Conservation (phyloP, 2,329 filamentous ascomycete genomes). For the Sporothrix pallida region DNA sequence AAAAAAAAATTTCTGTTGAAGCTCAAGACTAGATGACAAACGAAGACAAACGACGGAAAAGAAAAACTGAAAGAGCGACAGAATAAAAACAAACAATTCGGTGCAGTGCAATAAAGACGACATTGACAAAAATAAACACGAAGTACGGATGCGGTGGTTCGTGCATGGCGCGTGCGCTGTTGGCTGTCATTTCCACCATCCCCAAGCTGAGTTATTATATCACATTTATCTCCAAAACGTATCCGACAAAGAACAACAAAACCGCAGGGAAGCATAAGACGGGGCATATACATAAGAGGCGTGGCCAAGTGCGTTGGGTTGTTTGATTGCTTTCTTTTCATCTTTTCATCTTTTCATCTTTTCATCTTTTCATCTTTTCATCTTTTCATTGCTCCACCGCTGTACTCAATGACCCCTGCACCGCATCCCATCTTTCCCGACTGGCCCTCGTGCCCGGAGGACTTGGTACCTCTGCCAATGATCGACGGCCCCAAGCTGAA, state of each 20-base stretch:
- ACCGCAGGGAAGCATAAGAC: neutral
- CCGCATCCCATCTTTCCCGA: conserved; percentile 21
- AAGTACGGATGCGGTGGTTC: neutral
- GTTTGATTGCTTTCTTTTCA: neutral
- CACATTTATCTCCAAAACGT: neutral
- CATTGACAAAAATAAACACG: neutral
- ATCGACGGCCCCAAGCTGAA: conserved; percentile 7
- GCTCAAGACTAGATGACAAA: neutral
- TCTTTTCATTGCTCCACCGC: neutral
- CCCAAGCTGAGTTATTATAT: neutral
- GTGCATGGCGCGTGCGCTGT: neutral
- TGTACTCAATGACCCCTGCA: neutral
- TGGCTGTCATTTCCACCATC: conserved; percentile 10
- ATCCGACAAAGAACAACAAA: conserved; percentile 5
- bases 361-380: neutral
- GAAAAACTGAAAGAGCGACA: neutral
- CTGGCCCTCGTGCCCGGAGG: neutral
- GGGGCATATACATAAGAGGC: neutral
- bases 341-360: neutral
- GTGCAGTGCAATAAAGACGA: neutral
- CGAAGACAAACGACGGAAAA: neutral
- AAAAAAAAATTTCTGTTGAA: neutral
- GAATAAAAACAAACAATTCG: neutral
- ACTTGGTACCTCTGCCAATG: neutral
- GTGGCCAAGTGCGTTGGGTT: neutral